Percentiles rank a stretch among this genome's conserved stretches.
Conservation (phyloP, 1,139 yeast genomes). For the Debaryomyces fabryi region DNA sequence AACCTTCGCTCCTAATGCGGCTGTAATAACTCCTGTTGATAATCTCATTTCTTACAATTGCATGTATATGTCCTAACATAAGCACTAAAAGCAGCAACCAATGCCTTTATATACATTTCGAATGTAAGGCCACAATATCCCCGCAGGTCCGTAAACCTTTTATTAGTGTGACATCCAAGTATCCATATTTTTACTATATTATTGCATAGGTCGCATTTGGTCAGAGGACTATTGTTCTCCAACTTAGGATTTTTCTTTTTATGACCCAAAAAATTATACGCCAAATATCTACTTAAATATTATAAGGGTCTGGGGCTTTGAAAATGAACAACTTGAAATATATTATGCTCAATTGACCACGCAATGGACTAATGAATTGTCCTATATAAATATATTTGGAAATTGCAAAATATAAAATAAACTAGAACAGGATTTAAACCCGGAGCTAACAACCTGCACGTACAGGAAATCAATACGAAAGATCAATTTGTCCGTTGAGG, state of each 20-base stretch:
- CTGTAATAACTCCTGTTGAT: not conserved
- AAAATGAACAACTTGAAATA: not conserved
- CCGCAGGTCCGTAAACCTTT: not conserved
- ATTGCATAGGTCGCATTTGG: not conserved
- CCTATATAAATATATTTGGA: not conserved
- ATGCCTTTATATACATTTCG: not conserved
- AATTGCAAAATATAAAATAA: not conserved
- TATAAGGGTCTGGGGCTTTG: not conserved
- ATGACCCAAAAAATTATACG: not conserved
- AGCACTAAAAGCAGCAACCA: not conserved
- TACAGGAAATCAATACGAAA: not conserved
- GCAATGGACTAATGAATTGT: not conserved
- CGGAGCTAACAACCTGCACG: not conserved
- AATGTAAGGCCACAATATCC: not conserved
- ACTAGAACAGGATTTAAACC: not conserved
- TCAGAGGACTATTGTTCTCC: not conserved
- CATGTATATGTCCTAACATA: not conserved
- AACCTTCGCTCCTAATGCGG: constrained; percentile 1
- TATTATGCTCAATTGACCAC: not conserved
- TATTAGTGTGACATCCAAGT: not conserved
- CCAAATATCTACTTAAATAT: not conserved
- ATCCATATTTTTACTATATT: not conserved
- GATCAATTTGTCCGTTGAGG: not conserved
- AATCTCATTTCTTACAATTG: constrained; percentile 8
- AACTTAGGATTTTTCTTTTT: not conserved